Evolutionary conservation across 352 stramenopile species (phyloP), one percentile per base, ranked within the genome.

Genomic region (Paralagenidium karlingii): DNA sequence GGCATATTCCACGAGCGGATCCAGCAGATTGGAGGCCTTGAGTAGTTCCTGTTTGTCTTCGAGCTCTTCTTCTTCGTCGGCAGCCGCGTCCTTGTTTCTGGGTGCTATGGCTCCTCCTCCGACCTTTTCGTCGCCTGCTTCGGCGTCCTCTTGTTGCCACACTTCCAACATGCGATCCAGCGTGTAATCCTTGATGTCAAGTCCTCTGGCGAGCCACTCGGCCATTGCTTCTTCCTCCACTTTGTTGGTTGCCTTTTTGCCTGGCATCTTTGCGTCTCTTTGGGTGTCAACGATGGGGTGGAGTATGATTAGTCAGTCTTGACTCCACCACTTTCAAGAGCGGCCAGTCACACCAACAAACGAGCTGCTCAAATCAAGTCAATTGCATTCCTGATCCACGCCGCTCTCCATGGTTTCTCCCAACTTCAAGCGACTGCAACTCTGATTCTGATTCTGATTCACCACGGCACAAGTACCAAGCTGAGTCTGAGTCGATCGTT

Each of bases 91-190:
- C 22, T 50, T 40, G 19, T 29, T n/a, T n/a, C n/a, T n/a, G n/a
- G n/a, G n/a, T n/a, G n/a, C n/a, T n/a, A n/a, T n/a, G n/a, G n/a
- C n/a, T n/a, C n/a, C n/a, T n/a, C n/a, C n/a, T n/a, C n/a, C n/a
- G n/a, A n/a, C n/a, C n/a, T n/a, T n/a, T n/a, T n/a, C 50, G 3
- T 51, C 67, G 1, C 60, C 54, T 32, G 73, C 70, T 33, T 49
- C 43, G 21, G 28, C 10, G 12, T 49, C 43, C 39, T 88, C 70
- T 19, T 82, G 59, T 1, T 63, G 52, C 74, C 74, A 88, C 12
- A 88, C 49, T 25, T 73, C 74, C 9, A 73, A 46, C 71, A 88
- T 88, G 49, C 84, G 84, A 3, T 67, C 64, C 60, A 85, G 78
- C 0, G 68, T 75, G 29, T 84, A 88, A 34, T 86, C 75, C 33